Evolutionary conservation across 495 filamentous ascomycete species (phyloP), one percentile per base, ranked within the genome.

Genomic region (Trypethelium eluteriae): DNA sequence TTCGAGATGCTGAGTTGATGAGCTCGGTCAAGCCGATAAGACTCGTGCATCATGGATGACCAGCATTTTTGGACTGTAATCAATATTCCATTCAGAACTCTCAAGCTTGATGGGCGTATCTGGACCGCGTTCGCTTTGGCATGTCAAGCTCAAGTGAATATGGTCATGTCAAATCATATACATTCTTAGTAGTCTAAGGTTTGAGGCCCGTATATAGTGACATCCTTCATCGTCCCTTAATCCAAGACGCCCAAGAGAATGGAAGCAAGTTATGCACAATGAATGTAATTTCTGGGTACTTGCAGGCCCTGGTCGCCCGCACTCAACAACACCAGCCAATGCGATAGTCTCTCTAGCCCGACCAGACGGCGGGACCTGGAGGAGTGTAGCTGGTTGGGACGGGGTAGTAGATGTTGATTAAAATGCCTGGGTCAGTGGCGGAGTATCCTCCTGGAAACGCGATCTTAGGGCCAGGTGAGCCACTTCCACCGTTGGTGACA

Each of bases 401-500:
- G 18, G 70, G 68, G 35, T 68, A 50, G 39, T 68, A 64, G 41
- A 68, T 65, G 39, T 68, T 68, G 66, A 68, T 39, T 3, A 39
- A 47, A 2, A 72, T 49, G 2, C 72, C 72, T 0, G 72, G 72
- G 63, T 74, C 72, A 11, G 12, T 67, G 49, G 62, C 66, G 47
- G 70, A 70, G 41, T 72, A 72, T 14, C 64, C 69, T 14, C 72
- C 72, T 2, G 72, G 72, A 12, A 74, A 66, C n/a, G 46, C 18
- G 0, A 64, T 66, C 18, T 69, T 32, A 2, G 72, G 72, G 0
- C 72, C 69, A n/a, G 72, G 72, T 0, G 64, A 63, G 35, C 69
- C 72, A 61, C 64, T 74, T 1, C 72, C 72, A 39, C 72, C 72
- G n/a, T 69, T 69, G 9, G 69, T 72, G 36, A 74, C 62, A 62